phyloP scores from a whole-genome alignment of 164 flowering plant genomes.

The Sextonia rubra region DNA sequence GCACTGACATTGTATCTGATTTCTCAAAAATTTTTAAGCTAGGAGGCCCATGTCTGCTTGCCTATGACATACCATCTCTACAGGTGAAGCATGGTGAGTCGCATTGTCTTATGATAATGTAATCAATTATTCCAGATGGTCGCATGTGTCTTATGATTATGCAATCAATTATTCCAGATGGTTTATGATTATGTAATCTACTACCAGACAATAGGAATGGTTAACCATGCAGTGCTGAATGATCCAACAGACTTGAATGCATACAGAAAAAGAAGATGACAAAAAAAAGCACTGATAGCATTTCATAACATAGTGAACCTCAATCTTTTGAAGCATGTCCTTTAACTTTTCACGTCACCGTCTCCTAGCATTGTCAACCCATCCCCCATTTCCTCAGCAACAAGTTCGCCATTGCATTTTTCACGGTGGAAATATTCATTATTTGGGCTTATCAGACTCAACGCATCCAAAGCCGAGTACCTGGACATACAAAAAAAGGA shows the following conservation, averaged over 20 bases:
- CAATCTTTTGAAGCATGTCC: conserved; percentile 80
- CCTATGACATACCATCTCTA: too few relatives aligned
- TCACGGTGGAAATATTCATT: conserved; percentile 90
- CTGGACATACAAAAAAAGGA: conserved; percentile 32
- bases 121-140: too few relatives aligned
- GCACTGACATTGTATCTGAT: too few relatives aligned
- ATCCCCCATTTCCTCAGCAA: conserved; percentile 83
- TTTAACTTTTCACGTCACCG: conserved; percentile 75
- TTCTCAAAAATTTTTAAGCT: too few relatives aligned
- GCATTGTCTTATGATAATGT: too few relatives aligned
- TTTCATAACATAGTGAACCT: conserved; percentile 35
- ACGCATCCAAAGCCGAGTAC: conserved; percentile 88
- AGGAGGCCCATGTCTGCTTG: too few relatives aligned
- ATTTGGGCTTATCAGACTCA: conserved; percentile 51
- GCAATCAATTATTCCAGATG: too few relatives aligned
- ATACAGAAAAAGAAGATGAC: background rate
- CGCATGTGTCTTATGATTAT: too few relatives aligned
- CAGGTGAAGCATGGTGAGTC: too few relatives aligned
- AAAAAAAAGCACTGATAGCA: background rate
- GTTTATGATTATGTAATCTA: too few relatives aligned
- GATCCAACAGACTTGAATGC: background rate
- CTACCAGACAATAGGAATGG: background rate
- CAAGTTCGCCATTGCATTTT: conserved; percentile 79
- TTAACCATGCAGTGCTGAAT: background rate
- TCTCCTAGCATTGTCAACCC: conserved; percentile 93